Conservation (phyloP, 2,329 filamentous ascomycete species). For the Cercospora sesami region DNA sequence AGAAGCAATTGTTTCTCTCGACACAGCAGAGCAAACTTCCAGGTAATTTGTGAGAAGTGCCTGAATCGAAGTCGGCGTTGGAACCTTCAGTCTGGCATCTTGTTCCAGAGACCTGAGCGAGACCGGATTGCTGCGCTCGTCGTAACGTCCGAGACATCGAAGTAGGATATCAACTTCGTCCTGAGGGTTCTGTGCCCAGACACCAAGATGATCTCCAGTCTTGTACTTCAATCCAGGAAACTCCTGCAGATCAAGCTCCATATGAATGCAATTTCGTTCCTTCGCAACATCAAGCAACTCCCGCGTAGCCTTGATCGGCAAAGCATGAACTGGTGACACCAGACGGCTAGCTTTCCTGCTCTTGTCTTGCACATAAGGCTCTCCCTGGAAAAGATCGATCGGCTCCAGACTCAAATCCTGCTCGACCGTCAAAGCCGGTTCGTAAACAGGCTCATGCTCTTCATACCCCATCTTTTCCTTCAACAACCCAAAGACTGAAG, state of each 20-base stretch:
- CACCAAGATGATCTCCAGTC: conserved; percentile 47
- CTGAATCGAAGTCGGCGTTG: conserved; percentile 44
- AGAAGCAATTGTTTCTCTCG: conserved; percentile 42
- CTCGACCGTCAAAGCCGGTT: conserved; percentile 36
- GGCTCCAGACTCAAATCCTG: conserved; percentile 31
- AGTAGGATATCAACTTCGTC: conserved; percentile 42
- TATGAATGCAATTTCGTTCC: conserved; percentile 45
- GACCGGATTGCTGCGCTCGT: conserved; percentile 27
- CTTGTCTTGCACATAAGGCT: conserved; percentile 26
- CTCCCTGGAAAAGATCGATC: conserved; percentile 36
- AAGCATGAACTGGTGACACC: conserved; percentile 38
- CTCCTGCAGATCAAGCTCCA: conserved; percentile 44
- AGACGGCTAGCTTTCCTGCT: conserved; percentile 30
- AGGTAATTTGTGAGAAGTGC: conserved; percentile 50
- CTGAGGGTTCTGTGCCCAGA: conserved; percentile 46
- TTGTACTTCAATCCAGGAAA: conserved; percentile 44
- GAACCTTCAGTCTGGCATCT: conserved; percentile 37
- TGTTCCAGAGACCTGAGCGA: conserved; percentile 36
- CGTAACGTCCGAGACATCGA: conserved; percentile 32
- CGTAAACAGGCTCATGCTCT: conserved; percentile 40
- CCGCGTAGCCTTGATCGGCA: conserved; percentile 37
- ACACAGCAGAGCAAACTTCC: conserved; percentile 48
- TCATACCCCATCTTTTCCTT: conserved; percentile 37
- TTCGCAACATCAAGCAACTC: conserved; percentile 41
- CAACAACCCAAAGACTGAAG: conserved; percentile 39